Evolutionary conservation across 768 basidiomycete species (phyloP).

Genomic region (Leucocoprinus sp.): DNA sequence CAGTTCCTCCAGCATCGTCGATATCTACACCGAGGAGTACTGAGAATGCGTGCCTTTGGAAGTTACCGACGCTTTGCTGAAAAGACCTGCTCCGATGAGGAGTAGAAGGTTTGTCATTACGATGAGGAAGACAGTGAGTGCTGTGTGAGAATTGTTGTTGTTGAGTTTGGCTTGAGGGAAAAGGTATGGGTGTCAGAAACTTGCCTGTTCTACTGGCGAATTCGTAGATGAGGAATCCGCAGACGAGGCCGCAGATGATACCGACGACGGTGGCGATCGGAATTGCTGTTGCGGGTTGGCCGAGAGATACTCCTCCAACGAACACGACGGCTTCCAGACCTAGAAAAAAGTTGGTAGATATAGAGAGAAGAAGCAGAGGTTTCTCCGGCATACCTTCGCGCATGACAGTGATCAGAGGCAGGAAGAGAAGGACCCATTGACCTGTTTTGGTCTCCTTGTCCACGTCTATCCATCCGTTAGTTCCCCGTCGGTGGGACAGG

Average conservation of each 20-base stretch:
- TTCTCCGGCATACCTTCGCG: slow-evolving; percentile 75
- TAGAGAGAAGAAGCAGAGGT: no score
- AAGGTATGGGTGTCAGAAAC: no score
- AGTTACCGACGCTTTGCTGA: slow-evolving; percentile 72
- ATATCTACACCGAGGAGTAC: slow-evolving; percentile 63
- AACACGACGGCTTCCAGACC: slow-evolving; percentile 89
- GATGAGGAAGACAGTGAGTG: slow-evolving; percentile 81
- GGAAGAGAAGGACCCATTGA: slow-evolving; percentile 83
- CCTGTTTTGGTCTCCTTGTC: slow-evolving; percentile 45
- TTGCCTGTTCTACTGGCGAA: slow-evolving; percentile 69
- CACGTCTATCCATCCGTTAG: slow-evolving; percentile 23
- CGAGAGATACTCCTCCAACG: slow-evolving; percentile 88
- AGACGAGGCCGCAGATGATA: slow-evolving; percentile 63
- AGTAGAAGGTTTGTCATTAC: slow-evolving; percentile 88
- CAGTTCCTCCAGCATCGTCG: slow-evolving; percentile 60
- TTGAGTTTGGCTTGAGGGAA: not conserved
- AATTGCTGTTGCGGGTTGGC: slow-evolving; percentile 72
- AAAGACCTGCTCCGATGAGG: slow-evolving; percentile 90
- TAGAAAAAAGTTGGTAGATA: no score
- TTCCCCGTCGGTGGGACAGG: not conserved
- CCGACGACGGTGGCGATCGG: slow-evolving; percentile 89
- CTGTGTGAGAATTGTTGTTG: slow-evolving; percentile 23
- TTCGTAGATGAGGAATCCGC: slow-evolving; percentile 72
- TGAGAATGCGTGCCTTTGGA: slow-evolving; percentile 64
- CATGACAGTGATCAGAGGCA: slow-evolving; percentile 88